phyloP scores from a whole-genome alignment of 2,329 filamentous ascomycete genomes.

The Diaporthe helianthi region DNA sequence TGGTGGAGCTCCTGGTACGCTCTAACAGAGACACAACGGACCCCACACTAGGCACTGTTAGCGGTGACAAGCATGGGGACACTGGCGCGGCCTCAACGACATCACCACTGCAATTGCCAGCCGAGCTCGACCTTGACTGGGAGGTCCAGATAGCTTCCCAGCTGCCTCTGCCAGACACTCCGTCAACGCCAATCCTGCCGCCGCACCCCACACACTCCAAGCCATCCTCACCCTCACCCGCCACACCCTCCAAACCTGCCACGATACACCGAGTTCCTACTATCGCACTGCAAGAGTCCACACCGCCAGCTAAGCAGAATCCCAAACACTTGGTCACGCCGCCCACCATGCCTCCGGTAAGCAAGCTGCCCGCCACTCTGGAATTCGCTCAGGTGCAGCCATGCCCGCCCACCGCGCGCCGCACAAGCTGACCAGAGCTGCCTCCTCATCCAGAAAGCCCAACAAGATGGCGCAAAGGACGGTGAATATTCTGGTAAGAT shows the following conservation, averaged over 20 bases:
- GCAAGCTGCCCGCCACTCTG: conserved; percentile 39
- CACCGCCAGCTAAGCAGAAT: conserved; percentile 42
- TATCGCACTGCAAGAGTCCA: conserved; percentile 33
- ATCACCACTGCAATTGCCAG: conserved; percentile 38
- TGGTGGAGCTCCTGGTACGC: conserved; percentile 58
- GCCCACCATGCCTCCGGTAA: conserved; percentile 64
- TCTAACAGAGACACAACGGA: conserved; percentile 40
- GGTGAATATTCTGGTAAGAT: conserved; percentile 50
- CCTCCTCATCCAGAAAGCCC: conserved; percentile 42
- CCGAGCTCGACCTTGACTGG: conserved; percentile 31
- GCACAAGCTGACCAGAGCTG: conserved; percentile 34
- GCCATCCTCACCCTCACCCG: conserved; percentile 38
- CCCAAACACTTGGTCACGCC: conserved; percentile 39
- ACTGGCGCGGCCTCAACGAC: conserved; percentile 38
- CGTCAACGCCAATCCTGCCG: conserved; percentile 43
- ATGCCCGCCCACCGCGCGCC: not conserved
- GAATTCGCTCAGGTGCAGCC: conserved; percentile 22
- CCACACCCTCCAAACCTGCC: conserved; percentile 41
- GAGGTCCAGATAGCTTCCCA: conserved; percentile 46
- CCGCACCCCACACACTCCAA: conserved; percentile 44
- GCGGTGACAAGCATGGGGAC: conserved; percentile 10
- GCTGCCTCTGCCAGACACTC: conserved; percentile 52
- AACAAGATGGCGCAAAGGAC: conserved; percentile 47
- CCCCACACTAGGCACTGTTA: conserved; percentile 24
- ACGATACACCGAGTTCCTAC: conserved; percentile 41